Evolutionary conservation across 2,329 filamentous ascomycete species (phyloP).

Genomic region (Rutstroemia sp.): DNA sequence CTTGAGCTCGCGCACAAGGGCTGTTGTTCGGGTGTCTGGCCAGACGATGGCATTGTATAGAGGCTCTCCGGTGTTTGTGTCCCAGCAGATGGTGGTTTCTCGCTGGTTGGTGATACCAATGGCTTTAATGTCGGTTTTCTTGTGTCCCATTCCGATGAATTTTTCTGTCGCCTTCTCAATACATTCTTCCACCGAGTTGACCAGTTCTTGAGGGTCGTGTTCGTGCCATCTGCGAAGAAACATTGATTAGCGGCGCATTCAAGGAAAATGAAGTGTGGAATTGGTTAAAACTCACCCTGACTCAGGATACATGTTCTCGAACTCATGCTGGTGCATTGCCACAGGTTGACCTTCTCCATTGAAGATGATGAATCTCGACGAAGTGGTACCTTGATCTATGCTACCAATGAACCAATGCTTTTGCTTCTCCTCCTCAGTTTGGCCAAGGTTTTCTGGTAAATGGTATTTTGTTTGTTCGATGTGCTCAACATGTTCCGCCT

Average conservation of each 20-base stretch:
- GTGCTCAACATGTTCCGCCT: constrained; percentile 20
- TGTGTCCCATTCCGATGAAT: constrained; percentile 62
- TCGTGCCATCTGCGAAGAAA: constrained; percentile 64
- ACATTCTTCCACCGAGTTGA: constrained; percentile 65
- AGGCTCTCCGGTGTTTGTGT: constrained; percentile 66
- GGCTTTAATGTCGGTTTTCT: constrained; percentile 59
- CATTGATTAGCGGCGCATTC: constrained; percentile 9
- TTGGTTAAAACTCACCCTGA: constrained; percentile 59
- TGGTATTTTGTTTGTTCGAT: constrained; percentile 14
- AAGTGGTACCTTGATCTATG: constrained; percentile 88
- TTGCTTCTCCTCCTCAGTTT: constrained; percentile 20
- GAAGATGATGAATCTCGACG: constrained; percentile 85
- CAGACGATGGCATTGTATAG: constrained; percentile 78
- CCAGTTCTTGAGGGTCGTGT: constrained; percentile 69
- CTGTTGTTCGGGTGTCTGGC: constrained; percentile 72
- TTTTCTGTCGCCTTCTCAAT: constrained; percentile 65
- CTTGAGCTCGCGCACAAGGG: constrained; percentile 67
- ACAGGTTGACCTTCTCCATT: constrained; percentile 70
- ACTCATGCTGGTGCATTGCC: constrained; percentile 79
- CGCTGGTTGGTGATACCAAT: constrained; percentile 60
- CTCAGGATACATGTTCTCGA: constrained; percentile 75
- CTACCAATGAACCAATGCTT: constrained; percentile 68
- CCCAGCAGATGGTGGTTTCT: constrained; percentile 77
- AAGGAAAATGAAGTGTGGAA: background rate
- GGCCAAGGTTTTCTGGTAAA: constrained; percentile 15